Percentiles rank a stretch among this genome's conserved stretches.
Conservation (phyloP, 805 yeast genomes). For the Candida berthetii region DNA sequence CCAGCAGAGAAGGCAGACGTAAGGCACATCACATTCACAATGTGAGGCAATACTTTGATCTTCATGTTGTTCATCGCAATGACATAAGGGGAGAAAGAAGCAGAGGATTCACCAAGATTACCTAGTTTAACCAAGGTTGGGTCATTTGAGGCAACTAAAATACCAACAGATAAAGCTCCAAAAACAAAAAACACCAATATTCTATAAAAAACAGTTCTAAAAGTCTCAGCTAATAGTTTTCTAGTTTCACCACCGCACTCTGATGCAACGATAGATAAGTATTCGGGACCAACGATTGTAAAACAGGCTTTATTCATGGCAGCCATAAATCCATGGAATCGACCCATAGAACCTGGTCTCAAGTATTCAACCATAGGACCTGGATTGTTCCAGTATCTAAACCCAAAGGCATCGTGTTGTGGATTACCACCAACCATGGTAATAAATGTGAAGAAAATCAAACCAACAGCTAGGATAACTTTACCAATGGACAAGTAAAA, state of each 20-base stretch:
- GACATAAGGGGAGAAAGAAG: constrained; percentile 47
- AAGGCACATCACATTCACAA: constrained; percentile 41
- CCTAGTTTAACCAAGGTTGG: constrained; percentile 41
- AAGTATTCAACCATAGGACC: constrained; percentile 51
- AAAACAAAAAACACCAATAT: constrained; percentile 54
- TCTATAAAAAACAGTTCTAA: constrained; percentile 64
- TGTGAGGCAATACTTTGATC: constrained; percentile 38
- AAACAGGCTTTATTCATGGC: constrained; percentile 68
- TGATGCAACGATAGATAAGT: constrained; percentile 76
- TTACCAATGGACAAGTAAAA: constrained; percentile 72
- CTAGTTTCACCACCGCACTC: constrained; percentile 71
- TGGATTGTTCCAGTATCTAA: constrained; percentile 45
- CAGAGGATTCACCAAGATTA: constrained; percentile 27
- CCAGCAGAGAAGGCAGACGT: constrained; percentile 47
- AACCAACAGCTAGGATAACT: constrained; percentile 62
- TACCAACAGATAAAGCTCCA: constrained; percentile 64
- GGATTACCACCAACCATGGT: constrained; percentile 90
- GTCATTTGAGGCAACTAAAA: constrained; percentile 58
- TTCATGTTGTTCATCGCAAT: constrained; percentile 46
- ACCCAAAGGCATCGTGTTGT: constrained; percentile 52
- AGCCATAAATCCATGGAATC: constrained; percentile 66
- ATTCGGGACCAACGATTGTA: constrained; percentile 82
- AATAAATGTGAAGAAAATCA: constrained; percentile 65
- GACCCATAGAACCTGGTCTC: constrained; percentile 51
- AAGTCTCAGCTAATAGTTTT: constrained; percentile 65